Evolutionary conservation across 371 early-diverging fungal genomes (phyloP).

Genomic region (Apophysomyces elegans): DNA sequence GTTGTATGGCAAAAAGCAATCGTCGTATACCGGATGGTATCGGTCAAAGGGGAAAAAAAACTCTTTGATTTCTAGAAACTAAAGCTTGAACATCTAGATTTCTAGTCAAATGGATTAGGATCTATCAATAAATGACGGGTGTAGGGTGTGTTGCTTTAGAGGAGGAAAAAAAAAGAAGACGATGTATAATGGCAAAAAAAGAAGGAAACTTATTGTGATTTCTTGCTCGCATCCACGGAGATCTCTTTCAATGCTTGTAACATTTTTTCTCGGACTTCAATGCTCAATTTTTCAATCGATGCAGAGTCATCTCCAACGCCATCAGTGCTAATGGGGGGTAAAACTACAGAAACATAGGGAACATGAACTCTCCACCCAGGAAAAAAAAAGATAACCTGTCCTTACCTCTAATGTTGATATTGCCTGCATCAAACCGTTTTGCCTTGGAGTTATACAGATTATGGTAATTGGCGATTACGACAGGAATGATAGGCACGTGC

Average conservation of each 20-base stretch:
- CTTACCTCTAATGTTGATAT: constrained; percentile 72
- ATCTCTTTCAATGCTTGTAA: constrained; percentile 71
- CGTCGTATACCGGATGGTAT: too few species aligned
- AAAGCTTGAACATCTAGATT: background rate
- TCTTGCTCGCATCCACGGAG: constrained; percentile 35
- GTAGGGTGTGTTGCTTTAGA: background rate
- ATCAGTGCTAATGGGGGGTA: constrained; percentile 78
- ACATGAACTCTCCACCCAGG: background rate
- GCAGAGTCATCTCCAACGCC: constrained; percentile 64
- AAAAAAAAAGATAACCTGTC: too few species aligned
- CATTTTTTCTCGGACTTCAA: constrained; percentile 75
- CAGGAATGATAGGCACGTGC: constrained; percentile 87
- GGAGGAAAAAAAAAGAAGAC: background rate
- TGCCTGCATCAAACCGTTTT: constrained; percentile 69
- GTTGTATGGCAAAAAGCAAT: too few species aligned
- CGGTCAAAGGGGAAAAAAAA: background rate
- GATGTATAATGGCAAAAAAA: background rate
- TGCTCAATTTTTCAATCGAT: constrained; percentile 72
- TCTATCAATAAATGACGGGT: constrained; percentile 2
- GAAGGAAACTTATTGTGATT: constrained; percentile 9
- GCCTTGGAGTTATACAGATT: constrained; percentile 69
- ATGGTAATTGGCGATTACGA: constrained; percentile 82
- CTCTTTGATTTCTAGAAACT: background rate
- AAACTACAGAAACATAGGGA: constrained; percentile 42
- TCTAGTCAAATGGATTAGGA: background rate